phyloP scores from a whole-genome alignment of 148 eudicot genomes.

The Mesembryanthemum crystallinum region DNA sequence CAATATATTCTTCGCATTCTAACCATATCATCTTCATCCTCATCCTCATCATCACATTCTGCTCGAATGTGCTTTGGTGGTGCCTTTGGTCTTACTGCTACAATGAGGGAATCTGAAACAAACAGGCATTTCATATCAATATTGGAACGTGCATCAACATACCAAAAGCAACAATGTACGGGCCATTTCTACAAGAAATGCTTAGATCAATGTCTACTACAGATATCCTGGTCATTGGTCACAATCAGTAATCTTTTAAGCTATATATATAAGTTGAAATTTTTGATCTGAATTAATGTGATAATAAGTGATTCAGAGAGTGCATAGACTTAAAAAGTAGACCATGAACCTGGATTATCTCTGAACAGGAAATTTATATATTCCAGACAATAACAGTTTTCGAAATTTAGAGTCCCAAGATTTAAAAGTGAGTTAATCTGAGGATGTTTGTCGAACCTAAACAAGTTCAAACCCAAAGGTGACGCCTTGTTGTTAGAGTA shows the following conservation, averaged over 20 bases:
- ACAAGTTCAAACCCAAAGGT: neutral
- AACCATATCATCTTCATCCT: constrained; percentile 77
- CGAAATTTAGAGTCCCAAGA: neutral
- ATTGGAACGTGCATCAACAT: constrained; percentile 7
- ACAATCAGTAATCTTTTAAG: neutral
- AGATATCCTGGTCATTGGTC: neutral
- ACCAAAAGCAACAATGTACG: neutral
- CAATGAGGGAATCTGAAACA: constrained; percentile 64
- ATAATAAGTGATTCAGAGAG: neutral
- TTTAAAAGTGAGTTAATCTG: neutral
- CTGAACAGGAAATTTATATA: neutral
- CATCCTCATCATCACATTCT: constrained; percentile 51
- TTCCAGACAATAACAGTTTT: neutral
- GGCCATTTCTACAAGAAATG: neutral
- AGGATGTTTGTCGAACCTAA: neutral
- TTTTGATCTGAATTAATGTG: neutral
- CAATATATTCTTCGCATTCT: constrained; percentile 17
- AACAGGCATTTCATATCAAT: neutral
- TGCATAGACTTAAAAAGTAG: neutral
- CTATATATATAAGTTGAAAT: too few relatives aligned
- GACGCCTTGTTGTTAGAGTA: neutral
- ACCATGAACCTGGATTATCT: neutral
- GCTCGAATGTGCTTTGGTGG: constrained; percentile 55
- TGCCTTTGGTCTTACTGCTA: constrained; percentile 77
- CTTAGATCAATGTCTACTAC: neutral